Base-by-base conservation (phyloP, 2,329 filamentous ascomycete genomes). In the Lecanicillium sp. region DNA sequence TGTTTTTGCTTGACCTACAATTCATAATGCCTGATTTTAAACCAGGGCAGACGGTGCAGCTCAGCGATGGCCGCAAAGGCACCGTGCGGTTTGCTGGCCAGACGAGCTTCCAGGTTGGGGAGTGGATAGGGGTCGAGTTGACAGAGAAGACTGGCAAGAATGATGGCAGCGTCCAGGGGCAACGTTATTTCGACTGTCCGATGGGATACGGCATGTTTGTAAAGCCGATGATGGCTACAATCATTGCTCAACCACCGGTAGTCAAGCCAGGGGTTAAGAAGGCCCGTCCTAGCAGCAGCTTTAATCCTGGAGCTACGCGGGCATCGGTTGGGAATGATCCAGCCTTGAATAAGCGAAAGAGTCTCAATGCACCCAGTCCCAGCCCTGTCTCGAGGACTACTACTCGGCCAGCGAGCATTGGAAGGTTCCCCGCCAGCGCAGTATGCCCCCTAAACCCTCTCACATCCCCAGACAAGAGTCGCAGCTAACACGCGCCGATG, bases 61-160 rank as follows among this genome's bases (percentile, higher is more conserved):
- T 94, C 49, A 77, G 72, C 53, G 84, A 95, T 62, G 84, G 84
- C 54, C 81, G 84, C 51, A 75, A 75, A 50, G 92, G 77, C 50
- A 75, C 76, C 44, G 76, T 98, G 47, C 86, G 86, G 52, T 98
- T 86, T 62, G 69, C 87, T 44, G 92, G 92, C 53, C 68, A 74
- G 40, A 87, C 90, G 28, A 68, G 76, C 51, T 95, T 97, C 62
- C 80, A 87, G 42, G 68, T 73, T 5, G 90, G 89, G 46, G 79
- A 85, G 45, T 97, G 89, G 87, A 71, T 96, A 43, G 90, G 90
- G 47, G 77, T 97, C 43, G 89, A 95, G 66, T 76, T 97, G 41
- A 79, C 87, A 37, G 83, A 87, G 33, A 70, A 81, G 38, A 77
- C 74, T 15, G 90, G 92, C 22, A 97, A 97, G 68, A 97, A 97